Evolutionary conservation across 371 early-diverging fungal genomes (phyloP).

Genomic region (Apophysomyces trapeziformis): DNA sequence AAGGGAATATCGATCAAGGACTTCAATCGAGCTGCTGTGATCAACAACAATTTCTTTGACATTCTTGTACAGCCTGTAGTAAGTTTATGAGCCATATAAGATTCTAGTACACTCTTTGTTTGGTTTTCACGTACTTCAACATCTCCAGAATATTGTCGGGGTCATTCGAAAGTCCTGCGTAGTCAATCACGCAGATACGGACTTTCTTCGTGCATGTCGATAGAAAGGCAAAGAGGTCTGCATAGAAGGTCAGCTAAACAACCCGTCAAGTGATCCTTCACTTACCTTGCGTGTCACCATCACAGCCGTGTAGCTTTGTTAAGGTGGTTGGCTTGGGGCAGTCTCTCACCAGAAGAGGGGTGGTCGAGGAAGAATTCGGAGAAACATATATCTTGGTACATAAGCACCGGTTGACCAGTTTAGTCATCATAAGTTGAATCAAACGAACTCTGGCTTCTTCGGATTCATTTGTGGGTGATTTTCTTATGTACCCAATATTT

Average conservation of each 20-base stretch:
- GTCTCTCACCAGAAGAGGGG: not conserved
- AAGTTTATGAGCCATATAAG: no score
- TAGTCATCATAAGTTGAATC: not conserved
- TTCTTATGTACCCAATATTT: constrained; percentile 9
- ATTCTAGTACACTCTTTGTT: no score
- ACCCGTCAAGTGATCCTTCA: not conserved
- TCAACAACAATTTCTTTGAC: not conserved
- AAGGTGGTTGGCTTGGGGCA: not conserved
- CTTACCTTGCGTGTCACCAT: constrained; percentile 9
- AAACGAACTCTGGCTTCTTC: not conserved
- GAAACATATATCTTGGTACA: constrained; percentile 1
- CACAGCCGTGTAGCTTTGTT: not conserved
- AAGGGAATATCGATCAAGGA: not conserved
- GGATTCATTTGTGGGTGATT: not conserved
- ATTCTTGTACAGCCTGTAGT: constrained; percentile 10
- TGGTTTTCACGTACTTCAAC: constrained; percentile 21
- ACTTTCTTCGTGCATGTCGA: not conserved
- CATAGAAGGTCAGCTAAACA: not conserved
- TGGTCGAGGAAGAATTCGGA: not conserved
- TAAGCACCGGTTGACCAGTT: not conserved
- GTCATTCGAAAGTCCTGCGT: constrained; percentile 30
- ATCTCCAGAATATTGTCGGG: constrained; percentile 27
- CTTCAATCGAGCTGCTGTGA: not conserved
- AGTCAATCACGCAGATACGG: constrained; percentile 14
- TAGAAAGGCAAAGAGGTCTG: not conserved